Conservation (phyloP, 495 filamentous ascomycete species). For the Penicillium samsonianum region DNA sequence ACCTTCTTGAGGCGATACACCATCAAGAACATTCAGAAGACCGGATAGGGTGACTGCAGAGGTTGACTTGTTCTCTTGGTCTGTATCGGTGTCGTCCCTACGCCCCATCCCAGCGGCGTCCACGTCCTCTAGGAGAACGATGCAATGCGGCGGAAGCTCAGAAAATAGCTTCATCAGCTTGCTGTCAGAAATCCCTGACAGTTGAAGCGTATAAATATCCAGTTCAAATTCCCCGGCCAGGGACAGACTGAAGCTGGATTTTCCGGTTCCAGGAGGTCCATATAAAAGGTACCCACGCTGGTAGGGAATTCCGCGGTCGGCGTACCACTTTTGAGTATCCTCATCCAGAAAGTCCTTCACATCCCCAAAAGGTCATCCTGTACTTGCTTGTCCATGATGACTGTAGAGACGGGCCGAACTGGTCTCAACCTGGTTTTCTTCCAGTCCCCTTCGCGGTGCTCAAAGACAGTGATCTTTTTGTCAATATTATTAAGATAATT, state of each 20-base stretch:
- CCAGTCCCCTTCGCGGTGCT: constrained; percentile 17
- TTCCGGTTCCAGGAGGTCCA: constrained; percentile 41
- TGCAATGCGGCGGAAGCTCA: constrained; percentile 57
- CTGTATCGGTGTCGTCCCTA: constrained; percentile 8
- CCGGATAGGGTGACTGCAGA: constrained; percentile 49
- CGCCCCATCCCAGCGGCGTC: constrained; percentile 54
- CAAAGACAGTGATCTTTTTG: constrained; percentile 21
- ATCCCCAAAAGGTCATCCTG: constrained; percentile 66
- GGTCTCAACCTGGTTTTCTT: constrained; percentile 44
- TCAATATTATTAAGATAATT: constrained; percentile 21
- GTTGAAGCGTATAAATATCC: constrained; percentile 58
- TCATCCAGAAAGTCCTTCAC: constrained; percentile 79
- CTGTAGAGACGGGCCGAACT: constrained; percentile 70
- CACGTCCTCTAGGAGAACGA: constrained; percentile 69
- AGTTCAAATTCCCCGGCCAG: constrained; percentile 62
- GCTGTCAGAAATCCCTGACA: constrained; percentile 34
- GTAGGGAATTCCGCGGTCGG: constrained; percentile 54
- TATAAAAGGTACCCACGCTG: constrained; percentile 40
- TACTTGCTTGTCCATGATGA: constrained; percentile 68
- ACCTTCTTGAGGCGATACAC: constrained; percentile 66
- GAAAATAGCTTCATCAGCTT: constrained; percentile 49
- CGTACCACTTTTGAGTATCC: constrained; percentile 66
- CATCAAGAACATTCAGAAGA: constrained; percentile 67
- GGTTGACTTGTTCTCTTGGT: constrained; percentile 31
- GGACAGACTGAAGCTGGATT: constrained; percentile 48